These are phyloP conservation scores for Cryptococcus jaspeensis DNA, from an alignment of 1,284 basidiomycete species.

Conservation along the genomic window DNA sequence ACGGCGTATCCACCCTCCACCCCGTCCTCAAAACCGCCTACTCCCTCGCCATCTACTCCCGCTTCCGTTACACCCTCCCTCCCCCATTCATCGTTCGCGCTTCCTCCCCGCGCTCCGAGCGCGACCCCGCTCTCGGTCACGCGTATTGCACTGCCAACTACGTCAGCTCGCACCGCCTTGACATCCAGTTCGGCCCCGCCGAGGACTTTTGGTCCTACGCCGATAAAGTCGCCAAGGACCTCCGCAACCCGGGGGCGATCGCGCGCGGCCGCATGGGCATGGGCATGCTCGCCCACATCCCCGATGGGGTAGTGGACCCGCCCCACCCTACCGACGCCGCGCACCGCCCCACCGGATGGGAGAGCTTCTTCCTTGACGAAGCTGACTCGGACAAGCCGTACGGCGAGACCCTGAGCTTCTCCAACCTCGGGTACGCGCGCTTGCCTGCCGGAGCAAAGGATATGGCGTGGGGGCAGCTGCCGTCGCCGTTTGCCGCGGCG, in stretches of 20 bases:
- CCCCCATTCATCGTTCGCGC: conserved; percentile 12
- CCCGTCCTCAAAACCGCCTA: conserved; percentile 33
- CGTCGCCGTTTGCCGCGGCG: conserved; percentile 23
- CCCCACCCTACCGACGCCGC: background rate
- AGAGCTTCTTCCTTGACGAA: conserved; percentile 32
- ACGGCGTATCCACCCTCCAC: conserved; percentile 37
- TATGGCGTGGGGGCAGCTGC: conserved; percentile 32
- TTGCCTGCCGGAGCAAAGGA: conserved; percentile 30
- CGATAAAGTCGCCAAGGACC: conserved; percentile 2
- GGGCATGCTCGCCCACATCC: conserved; percentile 37
- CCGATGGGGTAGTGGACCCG: conserved; percentile 20
- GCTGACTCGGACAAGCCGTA: conserved; percentile 14
- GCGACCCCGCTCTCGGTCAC: conserved; percentile 24
- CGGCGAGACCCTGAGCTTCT: conserved; percentile 21
- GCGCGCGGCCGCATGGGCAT: conserved; percentile 23
- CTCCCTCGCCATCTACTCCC: conserved; percentile 29
- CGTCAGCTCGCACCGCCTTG: conserved; percentile 19
- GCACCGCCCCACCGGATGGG: conserved; percentile 37
- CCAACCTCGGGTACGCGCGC: conserved; percentile 32
- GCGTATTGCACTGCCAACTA: conserved; percentile 35
- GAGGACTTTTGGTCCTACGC: conserved; percentile 32
- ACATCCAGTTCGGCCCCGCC: conserved; percentile 3
- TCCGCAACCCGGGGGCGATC: conserved; percentile 10
- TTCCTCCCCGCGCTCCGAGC: conserved; percentile 29
- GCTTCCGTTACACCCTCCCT: conserved; percentile 6